These are phyloP conservation scores for Aspergillus sp. DNA, from an alignment of 2,329 filamentous ascomycete species.

Conservation along the genomic window DNA sequence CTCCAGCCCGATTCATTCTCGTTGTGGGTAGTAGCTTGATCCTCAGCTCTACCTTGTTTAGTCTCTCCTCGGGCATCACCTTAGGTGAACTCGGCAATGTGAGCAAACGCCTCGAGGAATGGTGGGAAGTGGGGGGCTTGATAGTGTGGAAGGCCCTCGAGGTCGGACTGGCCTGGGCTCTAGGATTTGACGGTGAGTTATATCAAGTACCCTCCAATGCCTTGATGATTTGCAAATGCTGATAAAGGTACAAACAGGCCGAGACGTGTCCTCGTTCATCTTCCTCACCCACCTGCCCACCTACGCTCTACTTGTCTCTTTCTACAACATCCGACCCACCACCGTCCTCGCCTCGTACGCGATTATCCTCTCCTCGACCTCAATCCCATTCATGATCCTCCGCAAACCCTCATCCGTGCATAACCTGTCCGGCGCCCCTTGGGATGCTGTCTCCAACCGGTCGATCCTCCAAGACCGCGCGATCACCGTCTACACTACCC, in stretches of 20 bases:
- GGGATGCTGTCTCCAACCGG: conserved; percentile 55
- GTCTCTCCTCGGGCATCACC: conserved; percentile 59
- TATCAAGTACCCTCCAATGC: too few relatives aligned
- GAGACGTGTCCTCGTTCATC: conserved; percentile 65
- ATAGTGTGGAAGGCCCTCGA: conserved; percentile 62
- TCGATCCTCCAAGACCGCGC: conserved; percentile 64
- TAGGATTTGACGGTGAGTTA: conserved; percentile 62
- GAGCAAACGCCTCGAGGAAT: conserved; percentile 62
- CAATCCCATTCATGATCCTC: conserved; percentile 72
- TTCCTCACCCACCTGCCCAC: conserved; percentile 73
- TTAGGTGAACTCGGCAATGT: conserved; percentile 66
- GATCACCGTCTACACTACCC: conserved; percentile 63
- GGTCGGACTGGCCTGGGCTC: conserved; percentile 70
- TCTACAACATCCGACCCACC: conserved; percentile 68
- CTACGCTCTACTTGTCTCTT: conserved; percentile 72
- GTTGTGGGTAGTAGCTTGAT: conserved; percentile 56
- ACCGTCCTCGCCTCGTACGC: conserved; percentile 62
- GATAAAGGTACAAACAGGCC: conserved; percentile 44
- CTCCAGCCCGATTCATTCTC: conserved; percentile 44
- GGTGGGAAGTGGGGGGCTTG: conserved; percentile 59
- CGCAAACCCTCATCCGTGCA: conserved; percentile 67
- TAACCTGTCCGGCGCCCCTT: conserved; percentile 49
- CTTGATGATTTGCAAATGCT: not conserved
- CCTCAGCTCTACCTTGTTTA: conserved; percentile 65
- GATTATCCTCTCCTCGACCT: conserved; percentile 68